Percentiles rank a stretch among this genome's conserved stretches.
Conservation (phyloP, 768 basidiomycete genomes). For the Suillus variegatus region DNA sequence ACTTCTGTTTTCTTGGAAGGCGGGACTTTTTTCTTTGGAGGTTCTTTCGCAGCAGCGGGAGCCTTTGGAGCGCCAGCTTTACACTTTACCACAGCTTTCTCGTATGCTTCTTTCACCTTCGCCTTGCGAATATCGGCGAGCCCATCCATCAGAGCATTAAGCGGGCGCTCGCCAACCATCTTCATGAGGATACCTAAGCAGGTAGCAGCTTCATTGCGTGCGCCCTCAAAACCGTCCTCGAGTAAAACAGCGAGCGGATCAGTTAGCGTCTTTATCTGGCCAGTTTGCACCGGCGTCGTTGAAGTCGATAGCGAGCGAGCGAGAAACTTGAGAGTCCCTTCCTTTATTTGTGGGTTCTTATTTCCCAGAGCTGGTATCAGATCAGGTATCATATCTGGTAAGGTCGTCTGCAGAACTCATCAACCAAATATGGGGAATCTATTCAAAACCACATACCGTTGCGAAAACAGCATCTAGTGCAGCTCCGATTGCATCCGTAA, state of each 20-base stretch:
- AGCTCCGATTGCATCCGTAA: constrained; percentile 84
- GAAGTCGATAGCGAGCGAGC: constrained; percentile 76
- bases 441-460: constrained; percentile 57
- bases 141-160: constrained; percentile 84
- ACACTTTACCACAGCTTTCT: constrained; percentile 89
- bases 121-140: constrained; percentile 84
- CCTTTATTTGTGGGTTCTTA: constrained; percentile 97
- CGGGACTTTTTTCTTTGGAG: constrained; percentile 38
- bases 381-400: constrained; percentile 84
- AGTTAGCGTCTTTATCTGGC: constrained; percentile 80
- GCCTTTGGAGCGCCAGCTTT: constrained; percentile 60
- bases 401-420: constrained; percentile 54
- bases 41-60: constrained; percentile 31
- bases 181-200: constrained; percentile 92
- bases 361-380: constrained; percentile 72
- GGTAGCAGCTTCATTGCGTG: constrained; percentile 86
- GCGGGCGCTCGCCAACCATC: constrained; percentile 91
- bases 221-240: constrained; percentile 88
- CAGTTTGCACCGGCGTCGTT: constrained; percentile 63
- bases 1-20: constrained; percentile 24
- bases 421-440: constrained; percentile 9
- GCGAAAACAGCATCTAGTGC: constrained; percentile 88
- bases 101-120: constrained; percentile 93
- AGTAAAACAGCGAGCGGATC: constrained; percentile 74
- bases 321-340: constrained; percentile 87